These are phyloP conservation scores for Chernovozyma sophiae-reginae DNA, from an alignment of 1,139 yeast species.

Conservation along the genomic window DNA sequence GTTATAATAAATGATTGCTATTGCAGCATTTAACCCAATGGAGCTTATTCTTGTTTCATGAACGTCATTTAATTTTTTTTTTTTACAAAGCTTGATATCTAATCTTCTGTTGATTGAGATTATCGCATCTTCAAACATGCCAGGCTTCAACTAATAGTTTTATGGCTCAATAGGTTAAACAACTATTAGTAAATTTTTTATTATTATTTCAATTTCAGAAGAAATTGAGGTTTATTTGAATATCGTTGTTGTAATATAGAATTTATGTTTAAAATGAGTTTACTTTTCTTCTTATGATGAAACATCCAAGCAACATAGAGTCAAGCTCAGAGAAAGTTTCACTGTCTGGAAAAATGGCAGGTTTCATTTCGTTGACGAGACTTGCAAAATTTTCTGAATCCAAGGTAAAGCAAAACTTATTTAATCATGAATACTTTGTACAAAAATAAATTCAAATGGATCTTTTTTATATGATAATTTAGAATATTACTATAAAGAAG, in stretches of 20 bases:
- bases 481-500: too few species aligned
- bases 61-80: slow-evolving; percentile 42
- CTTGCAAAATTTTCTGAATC: slow-evolving; percentile 33
- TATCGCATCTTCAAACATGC: slow-evolving; percentile 69
- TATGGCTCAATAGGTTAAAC: too few species aligned
- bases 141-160: too few species aligned
- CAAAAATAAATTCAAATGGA: not conserved
- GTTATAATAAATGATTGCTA: slow-evolving; percentile 67
- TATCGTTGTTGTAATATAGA: slow-evolving; percentile 8
- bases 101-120: slow-evolving; percentile 19
- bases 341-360: slow-evolving; percentile 49
- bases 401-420: not conserved
- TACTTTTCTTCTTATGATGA: slow-evolving; percentile 51
- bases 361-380: slow-evolving; percentile 41
- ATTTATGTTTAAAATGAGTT: slow-evolving; percentile 7
- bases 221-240: slow-evolving; percentile 22
- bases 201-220: slow-evolving; percentile 14
- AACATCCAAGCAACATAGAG: slow-evolving; percentile 81
- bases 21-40: slow-evolving; percentile 64
- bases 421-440: too few species aligned
- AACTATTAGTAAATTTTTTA: not conserved
- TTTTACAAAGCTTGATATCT: slow-evolving; percentile 25
- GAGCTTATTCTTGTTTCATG: slow-evolving; percentile 84
- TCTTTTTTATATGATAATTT: too few species aligned
- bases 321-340: slow-evolving; percentile 78